Percentiles rank a stretch among this genome's conserved stretches.
Evolutionary conservation across 1,139 yeast genomes (phyloP).

Genomic region (Blastobotrys indianensis): DNA sequence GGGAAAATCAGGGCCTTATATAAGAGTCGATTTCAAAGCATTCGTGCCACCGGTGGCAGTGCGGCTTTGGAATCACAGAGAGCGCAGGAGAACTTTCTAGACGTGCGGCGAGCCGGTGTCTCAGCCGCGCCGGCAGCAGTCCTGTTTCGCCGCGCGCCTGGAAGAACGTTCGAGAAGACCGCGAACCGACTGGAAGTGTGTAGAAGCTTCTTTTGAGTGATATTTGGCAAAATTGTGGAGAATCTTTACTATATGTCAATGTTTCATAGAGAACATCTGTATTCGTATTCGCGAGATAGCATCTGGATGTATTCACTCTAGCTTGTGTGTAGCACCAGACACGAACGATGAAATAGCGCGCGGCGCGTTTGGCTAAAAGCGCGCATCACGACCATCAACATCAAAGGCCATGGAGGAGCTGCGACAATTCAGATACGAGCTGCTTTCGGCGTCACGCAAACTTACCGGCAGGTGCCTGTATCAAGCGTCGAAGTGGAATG

Average conservation of each 20-base stretch:
- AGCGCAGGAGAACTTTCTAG: constrained; percentile 1
- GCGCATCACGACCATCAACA: not conserved
- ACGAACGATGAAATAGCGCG: not conserved
- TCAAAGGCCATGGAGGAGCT: constrained; percentile 6
- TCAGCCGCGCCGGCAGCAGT: not conserved
- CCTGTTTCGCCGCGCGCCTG: not conserved
- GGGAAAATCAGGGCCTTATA: constrained; percentile 1
- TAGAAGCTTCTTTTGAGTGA: no score
- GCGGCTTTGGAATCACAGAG: constrained; percentile 1
- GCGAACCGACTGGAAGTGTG: no score
- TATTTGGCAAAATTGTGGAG: no score
- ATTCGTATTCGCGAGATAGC: no score
- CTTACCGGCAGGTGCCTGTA: constrained; percentile 48
- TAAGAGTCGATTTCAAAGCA: constrained; percentile 8
- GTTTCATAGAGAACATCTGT: no score
- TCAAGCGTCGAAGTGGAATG: constrained; percentile 75
- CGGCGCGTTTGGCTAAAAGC: not conserved
- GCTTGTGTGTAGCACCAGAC: no score
- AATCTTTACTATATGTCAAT: no score
- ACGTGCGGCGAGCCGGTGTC: constrained; percentile 2
- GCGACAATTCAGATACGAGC: constrained; percentile 29
- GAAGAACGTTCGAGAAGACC: no score
- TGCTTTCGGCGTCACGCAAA: constrained; percentile 37
- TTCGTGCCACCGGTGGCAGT: not conserved
- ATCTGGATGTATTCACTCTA: no score